Percentiles rank a stretch among this genome's conserved stretches.
Conservation (phyloP, 768 basidiomycete species). For the Cantharellus cinnabarinus region DNA sequence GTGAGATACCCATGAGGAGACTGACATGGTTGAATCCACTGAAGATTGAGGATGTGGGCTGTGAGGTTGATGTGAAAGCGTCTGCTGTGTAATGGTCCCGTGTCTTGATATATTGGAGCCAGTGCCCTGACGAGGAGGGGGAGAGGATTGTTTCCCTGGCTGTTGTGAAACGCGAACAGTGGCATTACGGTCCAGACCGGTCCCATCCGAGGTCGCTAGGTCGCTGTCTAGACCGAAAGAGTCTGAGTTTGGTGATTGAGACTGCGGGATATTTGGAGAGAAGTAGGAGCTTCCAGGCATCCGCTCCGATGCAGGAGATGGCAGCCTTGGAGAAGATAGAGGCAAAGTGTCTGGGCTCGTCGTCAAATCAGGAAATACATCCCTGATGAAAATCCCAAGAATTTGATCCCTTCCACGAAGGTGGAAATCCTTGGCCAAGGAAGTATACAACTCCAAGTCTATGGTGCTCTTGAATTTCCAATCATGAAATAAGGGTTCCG, state of each 20-base stretch:
- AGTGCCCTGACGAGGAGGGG: not conserved
- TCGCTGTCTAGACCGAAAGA: not conserved
- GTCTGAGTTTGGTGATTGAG: not conserved
- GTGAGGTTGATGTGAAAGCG: not conserved
- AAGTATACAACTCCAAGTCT: constrained; percentile 76
- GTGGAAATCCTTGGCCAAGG: constrained; percentile 42
- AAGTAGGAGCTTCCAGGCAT: not conserved
- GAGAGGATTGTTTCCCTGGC: not conserved
- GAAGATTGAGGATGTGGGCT: not conserved
- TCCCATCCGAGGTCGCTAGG: not conserved
- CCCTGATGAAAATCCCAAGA: constrained; percentile 64
- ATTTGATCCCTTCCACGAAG: constrained; percentile 26
- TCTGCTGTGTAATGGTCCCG: not conserved
- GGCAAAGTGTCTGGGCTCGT: not conserved
- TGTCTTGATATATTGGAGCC: not conserved
- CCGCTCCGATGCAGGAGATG: not conserved
- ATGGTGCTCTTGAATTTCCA: constrained; percentile 14
- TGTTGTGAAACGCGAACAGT: not conserved
- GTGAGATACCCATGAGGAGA: too few relatives aligned
- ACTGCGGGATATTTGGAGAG: not conserved
- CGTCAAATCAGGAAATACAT: constrained; percentile 22
- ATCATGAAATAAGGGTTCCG: not conserved
- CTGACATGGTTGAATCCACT: not conserved
- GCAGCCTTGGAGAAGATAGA: not conserved
- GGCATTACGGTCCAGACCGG: not conserved